Conservation (phyloP, 352 stramenopile genomes). For the Globisporangium rhizosaccharum region DNA sequence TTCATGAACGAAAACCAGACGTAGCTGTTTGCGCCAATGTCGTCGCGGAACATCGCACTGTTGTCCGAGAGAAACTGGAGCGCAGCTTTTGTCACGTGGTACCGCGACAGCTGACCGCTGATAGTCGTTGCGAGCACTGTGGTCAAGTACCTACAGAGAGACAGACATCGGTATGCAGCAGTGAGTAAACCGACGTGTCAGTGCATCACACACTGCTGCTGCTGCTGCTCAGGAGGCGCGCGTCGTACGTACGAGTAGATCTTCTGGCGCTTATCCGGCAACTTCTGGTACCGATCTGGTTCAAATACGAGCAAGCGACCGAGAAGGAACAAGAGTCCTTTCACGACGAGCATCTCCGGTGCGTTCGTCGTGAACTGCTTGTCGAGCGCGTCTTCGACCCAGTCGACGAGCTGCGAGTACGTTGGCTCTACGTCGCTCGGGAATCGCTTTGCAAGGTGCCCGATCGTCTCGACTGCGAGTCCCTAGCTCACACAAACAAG, state of each 20-base stretch:
- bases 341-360: slow-evolving; percentile 74
- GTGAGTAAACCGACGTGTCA: not conserved
- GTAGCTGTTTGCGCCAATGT: slow-evolving; percentile 48
- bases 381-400: slow-evolving; percentile 65
- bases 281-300: slow-evolving; percentile 33
- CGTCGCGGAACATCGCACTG: slow-evolving; percentile 29
- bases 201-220: no score
- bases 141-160: slow-evolving; percentile 39
- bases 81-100: slow-evolving; percentile 60
- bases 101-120: slow-evolving; percentile 54
- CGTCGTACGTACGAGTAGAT: slow-evolving; percentile 48
- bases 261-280: slow-evolving; percentile 36
- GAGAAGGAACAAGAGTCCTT: slow-evolving; percentile 59
- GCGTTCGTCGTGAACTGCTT: slow-evolving; percentile 65
- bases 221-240: no score
- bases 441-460: slow-evolving; percentile 52
- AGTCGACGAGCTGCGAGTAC: slow-evolving; percentile 36
- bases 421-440: slow-evolving; percentile 22
- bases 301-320: slow-evolving; percentile 50
- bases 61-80: slow-evolving; percentile 49
- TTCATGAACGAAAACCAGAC: slow-evolving; percentile 70
- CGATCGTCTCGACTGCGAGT: slow-evolving; percentile 60
- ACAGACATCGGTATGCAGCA: not conserved
- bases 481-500: slow-evolving; percentile 20
- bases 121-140: slow-evolving; percentile 55